Percentiles rank a stretch among this genome's conserved stretches.
These are phyloP conservation scores for Monascus ruber DNA, from an alignment of 2,329 filamentous ascomycete species.

Conservation along the genomic window DNA sequence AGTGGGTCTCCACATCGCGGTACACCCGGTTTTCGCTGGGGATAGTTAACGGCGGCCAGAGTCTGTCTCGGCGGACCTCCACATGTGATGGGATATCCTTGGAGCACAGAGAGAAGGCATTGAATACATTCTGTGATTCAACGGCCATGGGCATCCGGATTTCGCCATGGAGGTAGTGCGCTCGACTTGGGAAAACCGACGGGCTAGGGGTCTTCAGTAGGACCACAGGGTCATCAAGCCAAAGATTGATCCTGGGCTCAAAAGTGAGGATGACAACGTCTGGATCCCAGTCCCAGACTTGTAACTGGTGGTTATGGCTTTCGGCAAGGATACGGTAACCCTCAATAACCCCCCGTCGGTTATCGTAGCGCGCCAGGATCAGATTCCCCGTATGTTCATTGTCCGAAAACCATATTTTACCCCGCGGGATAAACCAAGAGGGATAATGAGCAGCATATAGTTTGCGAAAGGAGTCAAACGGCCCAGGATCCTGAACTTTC, in stretches of 20 bases:
- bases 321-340: slow-evolving; percentile 65
- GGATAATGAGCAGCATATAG: slow-evolving; percentile 66
- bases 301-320: slow-evolving; percentile 40
- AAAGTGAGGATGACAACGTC: slow-evolving; percentile 63
- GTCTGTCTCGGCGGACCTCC: slow-evolving; percentile 32
- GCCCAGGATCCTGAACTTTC: slow-evolving; percentile 43
- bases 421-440: slow-evolving; percentile 70
- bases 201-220: slow-evolving; percentile 35
- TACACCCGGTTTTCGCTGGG: slow-evolving; percentile 51
- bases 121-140: slow-evolving; percentile 45
- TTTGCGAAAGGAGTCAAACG: slow-evolving; percentile 54
- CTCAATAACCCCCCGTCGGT: slow-evolving; percentile 62
- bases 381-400: slow-evolving; percentile 61
- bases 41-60: slow-evolving; percentile 68
- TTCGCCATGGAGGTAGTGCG: slow-evolving; percentile 26
- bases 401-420: slow-evolving; percentile 82
- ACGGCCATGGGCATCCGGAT: slow-evolving; percentile 45
- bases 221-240: slow-evolving; percentile 62
- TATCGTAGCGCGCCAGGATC: slow-evolving; percentile 66
- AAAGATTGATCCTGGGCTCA: slow-evolving; percentile 56
- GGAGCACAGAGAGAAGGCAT: slow-evolving; percentile 57
- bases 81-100: slow-evolving; percentile 28
- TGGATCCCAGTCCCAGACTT: slow-evolving; percentile 54
- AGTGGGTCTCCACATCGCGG: slow-evolving; percentile 36
- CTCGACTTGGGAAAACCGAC: slow-evolving; percentile 2